These are phyloP conservation scores for Yarrowia osloensis DNA, from an alignment of 805 yeast species.

Conservation along the genomic window DNA sequence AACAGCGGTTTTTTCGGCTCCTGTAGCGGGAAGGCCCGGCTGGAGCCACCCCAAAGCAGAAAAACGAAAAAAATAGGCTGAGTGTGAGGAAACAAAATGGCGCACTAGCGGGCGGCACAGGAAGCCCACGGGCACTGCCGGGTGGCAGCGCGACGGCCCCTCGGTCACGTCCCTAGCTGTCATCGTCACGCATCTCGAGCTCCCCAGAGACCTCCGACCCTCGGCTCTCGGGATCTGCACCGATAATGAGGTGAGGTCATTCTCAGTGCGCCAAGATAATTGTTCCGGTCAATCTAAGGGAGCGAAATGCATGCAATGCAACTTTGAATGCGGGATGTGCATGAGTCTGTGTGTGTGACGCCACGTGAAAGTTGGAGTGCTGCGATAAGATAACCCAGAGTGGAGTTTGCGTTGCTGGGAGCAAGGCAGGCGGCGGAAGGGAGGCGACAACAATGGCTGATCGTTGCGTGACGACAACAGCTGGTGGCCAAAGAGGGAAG, in stretches of 20 bases:
- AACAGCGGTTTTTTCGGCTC: slow-evolving; percentile 26
- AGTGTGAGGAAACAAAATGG: not conserved
- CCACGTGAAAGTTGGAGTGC: slow-evolving; percentile 28
- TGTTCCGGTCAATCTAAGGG: slow-evolving; percentile 28
- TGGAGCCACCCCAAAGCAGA: slow-evolving; percentile 26
- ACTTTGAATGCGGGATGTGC: slow-evolving; percentile 22
- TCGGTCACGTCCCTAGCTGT: not conserved
- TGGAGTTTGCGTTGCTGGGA: slow-evolving; percentile 1
- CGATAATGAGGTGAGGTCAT: slow-evolving; percentile 30
- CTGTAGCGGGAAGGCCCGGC: slow-evolving; percentile 24
- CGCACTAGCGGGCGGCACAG: slow-evolving; percentile 11
- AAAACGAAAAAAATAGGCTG: not conserved
- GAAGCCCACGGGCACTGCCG: not conserved
- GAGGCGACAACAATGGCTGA: not conserved
- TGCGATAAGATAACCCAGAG: slow-evolving; percentile 26
- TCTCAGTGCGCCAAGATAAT: slow-evolving; percentile 28
- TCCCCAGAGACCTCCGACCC: slow-evolving; percentile 6
- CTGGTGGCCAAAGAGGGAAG: not conserved
- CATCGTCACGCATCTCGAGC: not conserved
- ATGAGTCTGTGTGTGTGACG: slow-evolving; percentile 5
- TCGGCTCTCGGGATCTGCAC: slow-evolving; percentile 31
- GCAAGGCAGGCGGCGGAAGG: not conserved
- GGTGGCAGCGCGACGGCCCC: not conserved
- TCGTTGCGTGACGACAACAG: not conserved
- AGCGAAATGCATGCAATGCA: slow-evolving; percentile 27